Conservation (phyloP, 2,329 filamentous ascomycete genomes). For the Diplodia mutila region DNA sequence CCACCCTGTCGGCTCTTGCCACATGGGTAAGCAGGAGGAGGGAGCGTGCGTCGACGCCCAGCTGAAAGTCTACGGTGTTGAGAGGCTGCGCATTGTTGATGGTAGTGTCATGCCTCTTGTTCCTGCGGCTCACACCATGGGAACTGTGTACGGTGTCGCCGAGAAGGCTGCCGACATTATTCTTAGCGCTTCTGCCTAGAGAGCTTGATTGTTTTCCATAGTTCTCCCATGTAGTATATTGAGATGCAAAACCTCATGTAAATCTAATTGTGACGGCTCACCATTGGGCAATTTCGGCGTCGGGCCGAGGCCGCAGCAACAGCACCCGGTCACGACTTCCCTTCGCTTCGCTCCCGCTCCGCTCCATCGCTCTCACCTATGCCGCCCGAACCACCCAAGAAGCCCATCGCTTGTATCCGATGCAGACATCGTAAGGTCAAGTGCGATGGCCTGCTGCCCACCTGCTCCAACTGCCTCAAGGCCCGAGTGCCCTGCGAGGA, state of each 20-base stretch:
- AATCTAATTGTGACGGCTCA: no score
- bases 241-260: neutral
- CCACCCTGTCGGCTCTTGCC: slow-evolving; percentile 39
- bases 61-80: slow-evolving; percentile 36
- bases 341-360: slow-evolving; percentile 2
- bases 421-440: slow-evolving; percentile 18
- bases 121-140: slow-evolving; percentile 25
- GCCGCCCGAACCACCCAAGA: slow-evolving; percentile 9
- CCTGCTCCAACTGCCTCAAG: slow-evolving; percentile 14
- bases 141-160: slow-evolving; percentile 33
- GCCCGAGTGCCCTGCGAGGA: slow-evolving; percentile 19
- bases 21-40: slow-evolving; percentile 34
- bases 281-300: neutral
- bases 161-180: slow-evolving; percentile 28
- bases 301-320: neutral
- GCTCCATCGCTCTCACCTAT: neutral
- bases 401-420: neutral
- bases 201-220: neutral
- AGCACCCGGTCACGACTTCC: no score
- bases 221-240: neutral
- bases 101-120: slow-evolving; percentile 30
- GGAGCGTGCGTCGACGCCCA: slow-evolving; percentile 37
- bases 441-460: slow-evolving; percentile 16
- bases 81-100: slow-evolving; percentile 34
- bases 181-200: neutral